Conservation (phyloP, 192 early-diverging fungal species). For the Coemansia javaensis region DNA sequence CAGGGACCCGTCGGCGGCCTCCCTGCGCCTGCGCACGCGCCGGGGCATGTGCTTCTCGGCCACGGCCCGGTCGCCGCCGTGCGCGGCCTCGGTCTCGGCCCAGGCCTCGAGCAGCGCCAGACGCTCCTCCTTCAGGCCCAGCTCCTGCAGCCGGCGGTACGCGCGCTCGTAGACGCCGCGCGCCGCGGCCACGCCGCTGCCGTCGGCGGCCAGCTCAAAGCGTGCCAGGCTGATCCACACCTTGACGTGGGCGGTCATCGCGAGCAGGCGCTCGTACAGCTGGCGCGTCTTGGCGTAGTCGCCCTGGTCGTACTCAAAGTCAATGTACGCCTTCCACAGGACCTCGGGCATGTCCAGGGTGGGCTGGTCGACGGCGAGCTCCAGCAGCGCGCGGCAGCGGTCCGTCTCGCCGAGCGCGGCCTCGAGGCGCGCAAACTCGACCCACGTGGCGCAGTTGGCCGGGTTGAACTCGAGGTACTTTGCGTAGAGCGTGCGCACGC, state of each 20-base stretch:
- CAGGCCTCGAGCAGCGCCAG: constrained; percentile 78
- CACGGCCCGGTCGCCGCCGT: constrained; percentile 52
- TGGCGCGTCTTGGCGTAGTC: constrained; percentile 73
- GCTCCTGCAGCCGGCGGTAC: constrained; percentile 63
- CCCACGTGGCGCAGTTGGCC: constrained; percentile 88
- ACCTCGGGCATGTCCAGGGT: constrained; percentile 97
- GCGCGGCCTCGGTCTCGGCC: constrained; percentile 73
- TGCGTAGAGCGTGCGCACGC: constrained; percentile 82
- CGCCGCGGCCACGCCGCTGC: constrained; percentile 45
- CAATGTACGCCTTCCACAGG: constrained; percentile 97
- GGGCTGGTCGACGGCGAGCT: constrained; percentile 84
- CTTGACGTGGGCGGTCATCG: constrained; percentile 91
- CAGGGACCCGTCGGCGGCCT: constrained; percentile 60
- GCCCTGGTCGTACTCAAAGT: constrained; percentile 83
- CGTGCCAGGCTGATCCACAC: constrained; percentile 94
- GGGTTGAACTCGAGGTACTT: constrained; percentile 89
- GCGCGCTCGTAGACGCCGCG: constrained; percentile 74
- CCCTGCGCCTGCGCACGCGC: constrained; percentile 84
- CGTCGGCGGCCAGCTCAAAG: constrained; percentile 69
- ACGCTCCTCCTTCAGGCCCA: constrained; percentile 73
- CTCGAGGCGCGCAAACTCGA: constrained; percentile 94
- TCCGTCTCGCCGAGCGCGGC: constrained; percentile 78
- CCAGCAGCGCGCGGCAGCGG: constrained; percentile 80
- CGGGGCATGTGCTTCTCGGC: constrained; percentile 80
- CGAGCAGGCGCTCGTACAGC: constrained; percentile 80